Conservation (phyloP, 495 filamentous ascomycete species). For the Bacidia rubella region DNA sequence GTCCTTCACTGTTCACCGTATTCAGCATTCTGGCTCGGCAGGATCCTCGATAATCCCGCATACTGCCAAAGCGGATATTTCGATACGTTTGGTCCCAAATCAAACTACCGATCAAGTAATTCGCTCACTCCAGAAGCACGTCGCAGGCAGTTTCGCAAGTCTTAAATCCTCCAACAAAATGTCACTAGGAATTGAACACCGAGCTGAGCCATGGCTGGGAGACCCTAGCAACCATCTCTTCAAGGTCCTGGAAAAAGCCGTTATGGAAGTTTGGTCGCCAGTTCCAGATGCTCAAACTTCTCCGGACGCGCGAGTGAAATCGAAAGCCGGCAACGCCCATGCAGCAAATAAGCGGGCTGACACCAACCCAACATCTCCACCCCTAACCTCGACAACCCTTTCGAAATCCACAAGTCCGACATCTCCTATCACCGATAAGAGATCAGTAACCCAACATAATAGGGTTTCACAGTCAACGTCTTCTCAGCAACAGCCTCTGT, state of each 20-base stretch:
- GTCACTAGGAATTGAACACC: conserved; percentile 72
- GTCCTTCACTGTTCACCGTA: conserved; percentile 81
- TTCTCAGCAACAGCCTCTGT: conserved; percentile 34
- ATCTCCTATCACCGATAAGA: background rate
- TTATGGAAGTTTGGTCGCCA: conserved; percentile 68
- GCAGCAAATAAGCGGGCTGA: background rate
- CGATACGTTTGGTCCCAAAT: conserved; percentile 83
- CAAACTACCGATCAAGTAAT: conserved; percentile 71
- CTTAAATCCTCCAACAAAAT: conserved; percentile 71
- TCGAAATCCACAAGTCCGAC: background rate
- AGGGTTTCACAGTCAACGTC: background rate
- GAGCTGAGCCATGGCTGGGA: conserved; percentile 92
- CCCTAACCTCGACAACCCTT: background rate
- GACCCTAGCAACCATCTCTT: conserved; percentile 87
- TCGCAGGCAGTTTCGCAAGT: conserved; percentile 54
- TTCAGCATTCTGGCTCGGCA: conserved; percentile 55
- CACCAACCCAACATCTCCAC: background rate
- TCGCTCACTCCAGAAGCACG: conserved; percentile 46
- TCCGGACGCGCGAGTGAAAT: conserved; percentile 17
- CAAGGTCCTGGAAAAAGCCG: conserved; percentile 70
- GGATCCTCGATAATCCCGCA: conserved; percentile 81
- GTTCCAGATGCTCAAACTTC: conserved; percentile 1
- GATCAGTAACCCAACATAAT: too few relatives aligned
- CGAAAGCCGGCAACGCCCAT: background rate
- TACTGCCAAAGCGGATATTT: conserved; percentile 71